Conservation (phyloP, 345 rosid genomes). For the Cardamine resedifolia region DNA sequence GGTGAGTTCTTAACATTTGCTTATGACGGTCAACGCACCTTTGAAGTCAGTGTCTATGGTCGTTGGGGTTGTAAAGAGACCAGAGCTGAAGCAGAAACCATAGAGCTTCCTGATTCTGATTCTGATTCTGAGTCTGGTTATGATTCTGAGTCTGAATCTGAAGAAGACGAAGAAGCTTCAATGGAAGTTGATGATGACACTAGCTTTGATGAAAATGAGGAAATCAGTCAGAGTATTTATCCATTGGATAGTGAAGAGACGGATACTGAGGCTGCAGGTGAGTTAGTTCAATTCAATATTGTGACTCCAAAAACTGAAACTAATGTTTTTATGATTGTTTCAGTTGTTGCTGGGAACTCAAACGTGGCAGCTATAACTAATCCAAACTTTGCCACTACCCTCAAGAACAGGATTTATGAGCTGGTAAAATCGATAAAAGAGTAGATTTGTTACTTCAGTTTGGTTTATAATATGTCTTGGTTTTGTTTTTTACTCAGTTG, state of each 20-base stretch:
- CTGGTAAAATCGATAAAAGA: slow-evolving; percentile 20
- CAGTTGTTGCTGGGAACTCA: slow-evolving; percentile 4
- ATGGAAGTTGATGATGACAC: background rate
- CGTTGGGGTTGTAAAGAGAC: slow-evolving; percentile 18
- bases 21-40: slow-evolving; percentile 16
- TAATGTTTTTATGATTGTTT: background rate
- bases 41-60: slow-evolving; percentile 29
- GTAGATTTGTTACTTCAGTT: background rate
- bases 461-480: background rate
- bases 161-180: background rate
- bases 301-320: background rate
- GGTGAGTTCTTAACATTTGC: slow-evolving; percentile 34
- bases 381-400: slow-evolving; percentile 3
- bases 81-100: background rate
- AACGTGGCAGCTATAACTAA: background rate
- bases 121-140: background rate
- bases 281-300: background rate
- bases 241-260: background rate
- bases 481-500: background rate
- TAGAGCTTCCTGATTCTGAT: background rate
- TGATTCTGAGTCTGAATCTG: background rate
- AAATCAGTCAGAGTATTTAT: slow-evolving; percentile 13
- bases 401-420: slow-evolving; percentile 26
- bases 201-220: slow-evolving; percentile 1
- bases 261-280: background rate